phyloP scores from a whole-genome alignment of 768 basidiomycete genomes.

The Sarcomyxa edulis region DNA sequence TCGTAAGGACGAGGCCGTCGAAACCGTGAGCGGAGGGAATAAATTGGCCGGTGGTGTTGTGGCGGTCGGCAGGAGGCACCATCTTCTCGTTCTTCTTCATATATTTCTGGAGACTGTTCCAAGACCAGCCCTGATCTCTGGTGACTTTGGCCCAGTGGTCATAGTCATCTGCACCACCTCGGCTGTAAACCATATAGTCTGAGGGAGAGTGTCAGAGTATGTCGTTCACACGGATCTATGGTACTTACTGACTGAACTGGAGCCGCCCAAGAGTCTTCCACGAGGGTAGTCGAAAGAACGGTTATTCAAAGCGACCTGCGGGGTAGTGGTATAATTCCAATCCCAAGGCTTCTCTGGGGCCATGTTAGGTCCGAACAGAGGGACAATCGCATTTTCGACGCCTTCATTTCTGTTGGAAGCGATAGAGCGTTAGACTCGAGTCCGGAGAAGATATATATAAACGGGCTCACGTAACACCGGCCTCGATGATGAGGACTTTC shows the following conservation, averaged over 20 bases:
- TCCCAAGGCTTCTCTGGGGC: conserved; percentile 18
- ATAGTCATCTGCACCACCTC: conserved; percentile 22
- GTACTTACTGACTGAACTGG: conserved; percentile 24
- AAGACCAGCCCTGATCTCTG: conserved; percentile 27
- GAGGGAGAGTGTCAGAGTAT: background rate
- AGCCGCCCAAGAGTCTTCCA: conserved; percentile 29
- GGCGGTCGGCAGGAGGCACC: conserved; percentile 21
- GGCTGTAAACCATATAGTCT: conserved; percentile 31
- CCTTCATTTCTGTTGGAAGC: conserved; percentile 11
- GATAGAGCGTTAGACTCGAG: background rate
- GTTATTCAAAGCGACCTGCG: conserved; percentile 25
- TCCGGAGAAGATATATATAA: background rate
- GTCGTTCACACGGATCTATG: background rate
- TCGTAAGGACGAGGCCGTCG: conserved; percentile 10
- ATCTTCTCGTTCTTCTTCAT: conserved; percentile 25
- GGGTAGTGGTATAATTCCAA: conserved; percentile 28
- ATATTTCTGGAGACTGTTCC: conserved; percentile 21
- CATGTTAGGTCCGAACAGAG: conserved; percentile 11
- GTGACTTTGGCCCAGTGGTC: conserved; percentile 22
- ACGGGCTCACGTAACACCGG: conserved; percentile 10
- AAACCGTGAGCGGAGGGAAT: conserved; percentile 23
- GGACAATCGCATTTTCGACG: conserved; percentile 11
- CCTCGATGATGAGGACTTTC: conserved; percentile 17
- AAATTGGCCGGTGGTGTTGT: conserved; percentile 25
- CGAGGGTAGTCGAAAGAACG: conserved; percentile 25